A percentile compares a stretch with the other conserved stretches of the same genome.
These are phyloP conservation scores for Fusarium sp. DNA, from an alignment of 2,329 filamentous ascomycete species.

Conservation along the genomic window DNA sequence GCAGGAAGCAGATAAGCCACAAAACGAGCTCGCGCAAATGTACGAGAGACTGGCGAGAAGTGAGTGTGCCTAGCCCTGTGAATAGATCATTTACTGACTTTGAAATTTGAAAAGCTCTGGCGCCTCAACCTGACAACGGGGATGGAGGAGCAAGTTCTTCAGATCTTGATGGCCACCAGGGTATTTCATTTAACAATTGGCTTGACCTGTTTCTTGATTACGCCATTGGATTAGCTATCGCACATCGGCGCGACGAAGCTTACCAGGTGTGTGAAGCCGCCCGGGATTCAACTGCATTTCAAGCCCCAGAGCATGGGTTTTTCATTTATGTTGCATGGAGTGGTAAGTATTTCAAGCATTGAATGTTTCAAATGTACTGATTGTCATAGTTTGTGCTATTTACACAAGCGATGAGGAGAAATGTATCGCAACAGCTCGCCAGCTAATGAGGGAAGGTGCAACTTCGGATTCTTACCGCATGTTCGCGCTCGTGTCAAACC, in stretches of 20 bases:
- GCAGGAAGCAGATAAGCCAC: slow-evolving; percentile 46
- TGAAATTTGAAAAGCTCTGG: slow-evolving; percentile 47
- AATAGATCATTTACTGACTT: slow-evolving; percentile 19
- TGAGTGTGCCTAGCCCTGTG: slow-evolving; percentile 51
- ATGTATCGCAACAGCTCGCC: slow-evolving; percentile 78
- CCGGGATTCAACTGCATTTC: slow-evolving; percentile 84
- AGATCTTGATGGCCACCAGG: slow-evolving; percentile 70
- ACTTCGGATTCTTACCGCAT: slow-evolving; percentile 88
- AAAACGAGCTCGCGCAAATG: slow-evolving; percentile 65
- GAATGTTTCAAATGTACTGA: slow-evolving; percentile 21
- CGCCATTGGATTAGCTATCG: slow-evolving; percentile 78
- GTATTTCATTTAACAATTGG: slow-evolving; percentile 86
- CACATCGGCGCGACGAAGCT: slow-evolving; percentile 75
- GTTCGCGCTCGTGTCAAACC: slow-evolving; percentile 80
- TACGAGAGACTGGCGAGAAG: slow-evolving; percentile 67
- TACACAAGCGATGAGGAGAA: slow-evolving; percentile 83
- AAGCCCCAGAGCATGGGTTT: slow-evolving; percentile 75
- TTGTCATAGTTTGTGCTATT: slow-evolving; percentile 78
- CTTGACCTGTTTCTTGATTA: slow-evolving; percentile 91
- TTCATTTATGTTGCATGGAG: slow-evolving; percentile 83
- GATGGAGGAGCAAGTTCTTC: slow-evolving; percentile 45
- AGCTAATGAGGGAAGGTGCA: slow-evolving; percentile 85
- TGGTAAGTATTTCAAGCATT: slow-evolving; percentile 58
- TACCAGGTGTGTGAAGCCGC: slow-evolving; percentile 86
- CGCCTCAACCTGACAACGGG: slow-evolving; percentile 47